Evolutionary conservation across 352 stramenopile genomes (phyloP).

Genomic region (Pythium vanterpoolii): DNA sequence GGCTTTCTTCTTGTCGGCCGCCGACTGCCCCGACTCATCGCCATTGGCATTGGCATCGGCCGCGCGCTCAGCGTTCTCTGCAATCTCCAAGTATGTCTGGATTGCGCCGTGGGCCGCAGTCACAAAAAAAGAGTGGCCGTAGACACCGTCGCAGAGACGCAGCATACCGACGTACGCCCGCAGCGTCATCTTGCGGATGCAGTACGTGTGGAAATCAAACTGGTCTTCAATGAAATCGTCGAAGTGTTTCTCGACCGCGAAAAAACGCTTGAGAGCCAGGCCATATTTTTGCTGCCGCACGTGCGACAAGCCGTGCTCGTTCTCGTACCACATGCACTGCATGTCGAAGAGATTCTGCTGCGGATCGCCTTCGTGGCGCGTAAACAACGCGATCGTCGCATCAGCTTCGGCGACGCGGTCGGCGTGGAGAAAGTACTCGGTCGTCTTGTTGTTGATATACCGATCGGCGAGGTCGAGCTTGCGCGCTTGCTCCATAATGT

Average conservation of each 20-base stretch:
- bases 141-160: conserved; percentile 92
- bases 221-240: conserved; percentile 97
- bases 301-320: conserved; percentile 79
- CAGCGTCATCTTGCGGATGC: conserved; percentile 97
- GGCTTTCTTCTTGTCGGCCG: conserved; percentile 92
- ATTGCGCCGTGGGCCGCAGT: conserved; percentile 88
- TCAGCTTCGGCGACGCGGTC: conserved; percentile 92
- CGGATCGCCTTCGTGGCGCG: conserved; percentile 94
- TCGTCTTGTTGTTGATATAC: conserved; percentile 99
- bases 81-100: conserved; percentile 85
- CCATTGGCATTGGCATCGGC: conserved; percentile 33
- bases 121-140: conserved; percentile 87
- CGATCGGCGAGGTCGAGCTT: conserved; percentile 96
- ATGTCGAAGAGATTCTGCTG: conserved; percentile 98
- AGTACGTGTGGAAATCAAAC: conserved; percentile 99
- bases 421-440: conserved; percentile 95
- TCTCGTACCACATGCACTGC: conserved; percentile 99
- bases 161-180: conserved; percentile 95
- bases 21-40: conserved; percentile 83
- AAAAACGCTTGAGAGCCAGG: conserved; percentile 93
- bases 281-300: conserved; percentile 67
- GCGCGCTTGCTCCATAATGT: conserved; percentile 89
- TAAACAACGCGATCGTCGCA: conserved; percentile 96
- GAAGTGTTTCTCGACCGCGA: conserved; percentile 96
- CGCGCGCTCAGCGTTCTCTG: conserved; percentile 57